Evolutionary conservation across 768 basidiomycete genomes (phyloP).

Genomic region (Amanita jacksonii): DNA sequence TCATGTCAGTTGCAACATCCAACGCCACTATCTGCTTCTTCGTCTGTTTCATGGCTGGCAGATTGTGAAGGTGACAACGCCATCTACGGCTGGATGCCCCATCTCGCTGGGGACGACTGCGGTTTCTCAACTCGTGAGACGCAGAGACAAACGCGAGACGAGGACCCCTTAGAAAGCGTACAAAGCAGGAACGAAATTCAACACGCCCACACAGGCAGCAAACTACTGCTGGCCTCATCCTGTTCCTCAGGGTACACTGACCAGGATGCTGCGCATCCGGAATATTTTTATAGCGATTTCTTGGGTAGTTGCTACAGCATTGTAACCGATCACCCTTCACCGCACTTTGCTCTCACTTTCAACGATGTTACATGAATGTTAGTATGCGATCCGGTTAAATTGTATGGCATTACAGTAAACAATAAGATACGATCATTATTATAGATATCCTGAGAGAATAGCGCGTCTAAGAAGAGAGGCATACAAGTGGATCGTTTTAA

Average conservation of each 20-base stretch:
- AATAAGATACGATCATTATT: not conserved
- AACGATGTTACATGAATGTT: too few species aligned
- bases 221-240: not conserved
- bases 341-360: not conserved
- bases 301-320: not conserved
- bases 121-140: too few species aligned
- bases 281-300: not conserved
- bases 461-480: not conserved
- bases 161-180: not conserved
- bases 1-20: not conserved
- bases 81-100: too few species aligned
- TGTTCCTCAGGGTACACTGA: not conserved
- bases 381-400: too few species aligned
- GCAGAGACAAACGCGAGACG: not conserved
- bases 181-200: too few species aligned
- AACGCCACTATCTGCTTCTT: not conserved
- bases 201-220: not conserved
- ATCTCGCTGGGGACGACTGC: too few species aligned
- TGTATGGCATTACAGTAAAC: not conserved
- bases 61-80: slow-evolving; percentile 4
- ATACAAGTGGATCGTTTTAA: not conserved
- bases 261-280: not conserved
- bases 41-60: slow-evolving; percentile 1
- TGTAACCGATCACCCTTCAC: not conserved
- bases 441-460: slow-evolving; percentile 6